Conservation (phyloP, 768 basidiomycete genomes). For the Trametopsis cervina region DNA sequence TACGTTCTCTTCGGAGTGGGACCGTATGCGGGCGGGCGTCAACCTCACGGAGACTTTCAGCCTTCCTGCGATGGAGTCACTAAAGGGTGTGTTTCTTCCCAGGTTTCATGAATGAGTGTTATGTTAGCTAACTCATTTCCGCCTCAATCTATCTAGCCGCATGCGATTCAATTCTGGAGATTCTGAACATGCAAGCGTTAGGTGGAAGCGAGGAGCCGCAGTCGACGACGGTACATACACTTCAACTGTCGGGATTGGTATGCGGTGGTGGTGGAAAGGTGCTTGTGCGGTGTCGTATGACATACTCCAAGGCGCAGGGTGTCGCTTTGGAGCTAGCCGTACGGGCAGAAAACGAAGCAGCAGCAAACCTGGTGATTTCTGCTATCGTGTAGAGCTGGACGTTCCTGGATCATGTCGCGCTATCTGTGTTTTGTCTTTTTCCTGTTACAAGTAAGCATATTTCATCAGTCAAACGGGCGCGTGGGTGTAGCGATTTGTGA, state of each 20-base stretch:
- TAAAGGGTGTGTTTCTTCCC: constrained; percentile 65
- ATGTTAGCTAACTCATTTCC: constrained; percentile 13
- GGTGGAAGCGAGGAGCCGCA: constrained; percentile 84
- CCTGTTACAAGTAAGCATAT: no score
- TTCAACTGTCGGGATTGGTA: constrained; percentile 89
- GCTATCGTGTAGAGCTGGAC: constrained; percentile 86
- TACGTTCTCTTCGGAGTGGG: constrained; percentile 94
- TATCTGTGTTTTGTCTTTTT: no score
- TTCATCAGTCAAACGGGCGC: no score
- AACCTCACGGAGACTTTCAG: constrained; percentile 90
- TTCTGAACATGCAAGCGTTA: constrained; percentile 94
- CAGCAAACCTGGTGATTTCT: constrained; percentile 80
- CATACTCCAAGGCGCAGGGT: constrained; percentile 80
- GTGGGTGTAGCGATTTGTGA: no score
- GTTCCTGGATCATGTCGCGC: no score
- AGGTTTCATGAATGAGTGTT: constrained; percentile 5
- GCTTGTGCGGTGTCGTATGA: constrained; percentile 92
- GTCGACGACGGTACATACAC: constrained; percentile 84
- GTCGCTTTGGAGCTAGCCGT: constrained; percentile 91
- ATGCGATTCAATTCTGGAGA: constrained; percentile 92
- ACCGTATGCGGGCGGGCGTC: constrained; percentile 72
- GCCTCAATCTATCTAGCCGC: constrained; percentile 52
- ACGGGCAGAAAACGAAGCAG: constrained; percentile 85
- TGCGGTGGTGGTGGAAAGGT: constrained; percentile 95
- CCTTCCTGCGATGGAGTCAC: constrained; percentile 83